phyloP scores from a whole-genome alignment of 768 basidiomycete species.

The Leccinum rimulosum region DNA sequence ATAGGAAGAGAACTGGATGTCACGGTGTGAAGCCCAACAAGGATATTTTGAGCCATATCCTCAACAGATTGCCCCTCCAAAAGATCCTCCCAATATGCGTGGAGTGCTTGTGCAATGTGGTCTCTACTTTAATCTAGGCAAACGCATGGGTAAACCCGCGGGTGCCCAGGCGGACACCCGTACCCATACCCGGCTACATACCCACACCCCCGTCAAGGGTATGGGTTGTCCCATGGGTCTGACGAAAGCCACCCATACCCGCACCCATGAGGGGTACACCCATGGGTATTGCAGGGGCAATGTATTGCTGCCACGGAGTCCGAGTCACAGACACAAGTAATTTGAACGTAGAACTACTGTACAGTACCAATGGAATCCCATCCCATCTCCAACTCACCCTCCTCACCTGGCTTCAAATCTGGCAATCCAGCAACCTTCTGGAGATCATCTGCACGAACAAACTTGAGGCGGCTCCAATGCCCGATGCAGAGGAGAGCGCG shows the following conservation, averaged over 20 bases:
- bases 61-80: too few relatives aligned
- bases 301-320: not conserved
- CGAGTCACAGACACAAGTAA: not conserved
- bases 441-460: not conserved
- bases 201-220: not conserved
- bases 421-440: not conserved
- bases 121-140: too few relatives aligned
- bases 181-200: not conserved
- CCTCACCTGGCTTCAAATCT: not conserved
- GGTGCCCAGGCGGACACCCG: not conserved
- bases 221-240: not conserved
- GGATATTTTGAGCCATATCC: too few relatives aligned
- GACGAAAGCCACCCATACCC: not conserved
- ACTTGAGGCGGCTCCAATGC: not conserved
- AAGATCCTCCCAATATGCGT: too few relatives aligned
- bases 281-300: not conserved
- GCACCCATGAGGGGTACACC: not conserved
- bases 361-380: not conserved
- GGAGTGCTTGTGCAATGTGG: too few relatives aligned
- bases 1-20: too few relatives aligned
- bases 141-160: not conserved
- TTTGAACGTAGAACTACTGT: not conserved
- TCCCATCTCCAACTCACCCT: not conserved
- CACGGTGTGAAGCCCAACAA: too few relatives aligned
- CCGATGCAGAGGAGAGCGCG: not conserved